Conservation (phyloP, 2,329 filamentous ascomycete species). For the Diaporthe helianthi region DNA sequence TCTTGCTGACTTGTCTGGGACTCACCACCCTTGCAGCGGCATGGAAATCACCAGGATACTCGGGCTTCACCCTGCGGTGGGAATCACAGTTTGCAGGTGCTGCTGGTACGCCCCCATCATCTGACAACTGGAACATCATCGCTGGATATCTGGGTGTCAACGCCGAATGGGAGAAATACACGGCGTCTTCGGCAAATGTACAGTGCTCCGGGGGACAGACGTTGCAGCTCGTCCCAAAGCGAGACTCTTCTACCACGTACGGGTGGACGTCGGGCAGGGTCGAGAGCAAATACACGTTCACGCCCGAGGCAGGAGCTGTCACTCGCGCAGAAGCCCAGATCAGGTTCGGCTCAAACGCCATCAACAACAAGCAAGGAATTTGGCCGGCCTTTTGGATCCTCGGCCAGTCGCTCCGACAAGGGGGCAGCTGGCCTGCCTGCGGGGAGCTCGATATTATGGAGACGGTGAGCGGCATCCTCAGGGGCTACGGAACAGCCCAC, state of each 20-base stretch:
- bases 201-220: constrained; percentile 60
- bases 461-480: constrained; percentile 54
- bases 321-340: constrained; percentile 54
- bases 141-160: constrained; percentile 54
- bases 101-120: constrained; percentile 47
- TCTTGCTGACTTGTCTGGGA: constrained; percentile 8
- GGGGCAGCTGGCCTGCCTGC: constrained; percentile 55
- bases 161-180: constrained; percentile 57
- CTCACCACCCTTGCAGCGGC: constrained; percentile 43
- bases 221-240: constrained; percentile 58
- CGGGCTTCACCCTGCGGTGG: constrained; percentile 53
- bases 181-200: constrained; percentile 51
- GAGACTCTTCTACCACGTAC: constrained; percentile 42
- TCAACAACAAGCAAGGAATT: constrained; percentile 53
- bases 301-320: constrained; percentile 47
- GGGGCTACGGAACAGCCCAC: constrained; percentile 56
- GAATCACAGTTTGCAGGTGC: constrained; percentile 53
- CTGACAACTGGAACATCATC: constrained; percentile 54
- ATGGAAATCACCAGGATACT: constrained; percentile 47
- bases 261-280: constrained; percentile 59
- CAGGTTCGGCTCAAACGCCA: constrained; percentile 50
- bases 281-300: constrained; percentile 56
- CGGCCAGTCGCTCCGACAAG: constrained; percentile 53
- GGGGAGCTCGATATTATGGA: constrained; percentile 61
- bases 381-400: constrained; percentile 64